Evolutionary conservation across 1,284 basidiomycete genomes (phyloP), one percentile per base, ranked within the genome.

Genomic region (Neonothopanus nambi): DNA sequence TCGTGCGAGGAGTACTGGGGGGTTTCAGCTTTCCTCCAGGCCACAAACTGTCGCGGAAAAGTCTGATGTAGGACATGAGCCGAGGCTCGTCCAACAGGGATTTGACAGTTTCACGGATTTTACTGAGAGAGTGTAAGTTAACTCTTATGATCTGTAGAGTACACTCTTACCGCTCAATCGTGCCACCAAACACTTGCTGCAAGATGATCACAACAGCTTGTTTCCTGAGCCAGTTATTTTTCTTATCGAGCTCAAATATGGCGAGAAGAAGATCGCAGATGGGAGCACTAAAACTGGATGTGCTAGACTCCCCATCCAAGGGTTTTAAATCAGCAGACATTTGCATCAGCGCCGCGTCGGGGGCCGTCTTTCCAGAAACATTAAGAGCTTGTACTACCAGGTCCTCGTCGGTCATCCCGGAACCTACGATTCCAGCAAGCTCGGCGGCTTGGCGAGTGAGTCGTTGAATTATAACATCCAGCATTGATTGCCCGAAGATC

Each of bases 141-240:
- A 17, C 5, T 13, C 37, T 8, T 17, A 37, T 8, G 35, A 36
- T 30, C 3, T 46, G 18, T 20, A 36, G 36, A 54, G 33, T 37
- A 17, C 44, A 13, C 2, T 67, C 79, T 61, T 53, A 94, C 92
- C 93, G 77, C 70, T 99, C 96, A 59, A 98, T 94, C 0, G 96
- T 98, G 9, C 91, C 91, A 5, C 95, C 96, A 3, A 99, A 77
- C 3, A 98, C 85, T 66, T 98, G 95, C 69, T 98, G 96, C 44
- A 98, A 73, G 56, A 98, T 93, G 52, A 98, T 93, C 12, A 98
- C 91, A 60, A 98, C 93, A 1, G 96, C 95, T 68, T 98, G 95
- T n/a, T 93, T 79, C 48, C 95, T 79, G 28, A 98, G 75, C 96
- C 96, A 99, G 61, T 95, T 95, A 64, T 95, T 92, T 69, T 92